These are phyloP conservation scores for Coemansia sp. DNA, from an alignment of 371 early-diverging fungal species.

Conservation along the genomic window DNA sequence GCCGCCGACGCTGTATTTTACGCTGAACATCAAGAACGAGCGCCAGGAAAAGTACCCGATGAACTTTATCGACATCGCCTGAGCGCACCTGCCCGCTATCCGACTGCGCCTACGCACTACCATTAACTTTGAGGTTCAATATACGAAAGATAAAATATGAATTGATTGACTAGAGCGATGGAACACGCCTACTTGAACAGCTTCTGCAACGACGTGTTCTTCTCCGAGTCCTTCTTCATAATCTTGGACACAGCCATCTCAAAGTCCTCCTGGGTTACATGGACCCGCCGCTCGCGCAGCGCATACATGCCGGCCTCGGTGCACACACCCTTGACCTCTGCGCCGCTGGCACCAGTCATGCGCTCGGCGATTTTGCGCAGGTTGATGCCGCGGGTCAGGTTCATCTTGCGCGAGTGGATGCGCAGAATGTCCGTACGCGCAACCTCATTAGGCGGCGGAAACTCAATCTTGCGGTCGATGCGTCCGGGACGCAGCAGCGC, in stretches of 20 bases:
- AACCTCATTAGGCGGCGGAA: slow-evolving; percentile 97
- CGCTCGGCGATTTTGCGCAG: slow-evolving; percentile 94
- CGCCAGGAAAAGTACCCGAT: not conserved
- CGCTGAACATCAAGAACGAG: not conserved
- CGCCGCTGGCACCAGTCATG: slow-evolving; percentile 96
- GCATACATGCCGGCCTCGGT: slow-evolving; percentile 99
- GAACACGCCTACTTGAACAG: slow-evolving; percentile 80
- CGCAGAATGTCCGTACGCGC: slow-evolving; percentile 98
- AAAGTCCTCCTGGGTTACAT: slow-evolving; percentile 99
- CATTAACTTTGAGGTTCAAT: too few relatives aligned
- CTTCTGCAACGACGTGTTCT: slow-evolving; percentile 94
- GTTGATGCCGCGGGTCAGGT: slow-evolving; percentile 97
- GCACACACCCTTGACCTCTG: slow-evolving; percentile 99
- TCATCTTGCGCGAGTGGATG: slow-evolving; percentile 99
- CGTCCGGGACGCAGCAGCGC: slow-evolving; percentile 98
- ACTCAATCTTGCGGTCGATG: slow-evolving; percentile 99
- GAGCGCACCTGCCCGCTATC: too few relatives aligned
- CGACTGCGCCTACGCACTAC: too few relatives aligned
- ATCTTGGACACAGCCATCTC: slow-evolving; percentile 99
- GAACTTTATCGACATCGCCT: slow-evolving; percentile 14
- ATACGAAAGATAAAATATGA: not conserved
- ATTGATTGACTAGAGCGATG: not conserved
- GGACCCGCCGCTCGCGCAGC: slow-evolving; percentile 98
- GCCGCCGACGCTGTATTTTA: slow-evolving; percentile 42
- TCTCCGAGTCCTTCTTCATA: slow-evolving; percentile 98